Percentiles rank a stretch among this genome's conserved stretches.
Conservation (phyloP, 208 protist genomes). For the Dictyostelium gargantuum region DNA sequence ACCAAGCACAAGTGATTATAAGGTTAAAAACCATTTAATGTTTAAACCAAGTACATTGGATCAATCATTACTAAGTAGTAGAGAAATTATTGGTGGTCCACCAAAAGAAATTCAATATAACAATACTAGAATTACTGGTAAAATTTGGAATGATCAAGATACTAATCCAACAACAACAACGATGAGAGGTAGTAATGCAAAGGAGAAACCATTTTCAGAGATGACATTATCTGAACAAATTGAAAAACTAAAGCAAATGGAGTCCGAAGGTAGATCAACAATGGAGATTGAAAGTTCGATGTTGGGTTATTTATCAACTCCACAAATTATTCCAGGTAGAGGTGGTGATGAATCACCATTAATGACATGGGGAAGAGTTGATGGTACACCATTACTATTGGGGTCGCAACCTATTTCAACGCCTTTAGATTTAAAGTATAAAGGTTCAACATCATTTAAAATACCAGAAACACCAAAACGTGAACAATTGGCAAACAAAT, state of each 20-base stretch:
- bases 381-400: slow-evolving; percentile 33
- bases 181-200: not conserved
- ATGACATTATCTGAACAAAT: slow-evolving; percentile 47
- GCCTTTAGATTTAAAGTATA: not conserved
- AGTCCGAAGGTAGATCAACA: not conserved
- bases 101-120: slow-evolving; percentile 8
- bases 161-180: not conserved
- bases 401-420: not conserved
- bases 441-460: not conserved
- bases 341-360: slow-evolving; percentile 25
- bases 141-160: not conserved
- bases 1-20: slow-evolving; percentile 30
- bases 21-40: slow-evolving; percentile 52
- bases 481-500: not conserved
- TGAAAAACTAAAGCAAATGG: not conserved
- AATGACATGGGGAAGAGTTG: slow-evolving; percentile 64
- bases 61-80: not conserved
- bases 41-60: not conserved
- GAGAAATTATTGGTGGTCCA: not conserved
- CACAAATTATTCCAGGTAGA: not conserved
- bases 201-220: not conserved
- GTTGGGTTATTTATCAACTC: slow-evolving; percentile 13
- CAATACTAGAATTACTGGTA: slow-evolving; percentile 25
- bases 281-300: not conserved
- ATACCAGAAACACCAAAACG: slow-evolving; percentile 42